phyloP scores from a whole-genome alignment of 805 yeast genomes.

The Saccharomycopsis fodiens region DNA sequence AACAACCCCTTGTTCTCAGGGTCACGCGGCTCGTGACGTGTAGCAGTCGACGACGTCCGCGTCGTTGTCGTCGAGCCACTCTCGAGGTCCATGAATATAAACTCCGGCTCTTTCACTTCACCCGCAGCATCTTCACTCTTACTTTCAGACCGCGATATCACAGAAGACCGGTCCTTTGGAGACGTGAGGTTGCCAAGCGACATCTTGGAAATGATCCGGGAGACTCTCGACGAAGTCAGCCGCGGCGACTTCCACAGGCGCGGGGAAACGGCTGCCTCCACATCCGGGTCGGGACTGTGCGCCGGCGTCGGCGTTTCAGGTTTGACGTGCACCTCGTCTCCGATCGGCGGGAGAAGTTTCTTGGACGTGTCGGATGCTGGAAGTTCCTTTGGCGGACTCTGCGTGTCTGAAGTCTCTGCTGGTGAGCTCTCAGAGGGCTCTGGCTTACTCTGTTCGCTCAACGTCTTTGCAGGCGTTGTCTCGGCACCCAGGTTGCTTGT shows the following conservation, averaged over 20 bases:
- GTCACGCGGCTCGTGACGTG: not conserved
- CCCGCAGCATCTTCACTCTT: not conserved
- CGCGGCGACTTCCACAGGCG: constrained; percentile 3
- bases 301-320: not conserved
- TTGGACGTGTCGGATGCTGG: not conserved
- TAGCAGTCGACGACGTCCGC: too few relatives aligned
- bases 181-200: constrained; percentile 9
- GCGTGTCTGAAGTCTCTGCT: not conserved
- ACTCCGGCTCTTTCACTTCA: not conserved
- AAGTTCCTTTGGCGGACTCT: not conserved
- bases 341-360: constrained; percentile 15
- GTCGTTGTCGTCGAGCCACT: not conserved
- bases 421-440: too few relatives aligned
- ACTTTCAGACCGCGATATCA: not conserved
- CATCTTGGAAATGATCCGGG: constrained; percentile 12
- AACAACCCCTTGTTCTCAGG: constrained; percentile 1
- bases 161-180: constrained; percentile 7
- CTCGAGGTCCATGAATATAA: not conserved
- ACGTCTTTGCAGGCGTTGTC: too few relatives aligned
- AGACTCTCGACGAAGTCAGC: constrained; percentile 6
- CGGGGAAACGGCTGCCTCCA: constrained; percentile 5
- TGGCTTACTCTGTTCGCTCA: too few relatives aligned
- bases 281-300: not conserved
- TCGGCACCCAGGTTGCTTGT: too few relatives aligned
- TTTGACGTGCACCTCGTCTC: constrained; percentile 11